These are phyloP conservation scores for Acacia crassicarpa DNA, from an alignment of 306 rosid genomes.

Conservation along the genomic window DNA sequence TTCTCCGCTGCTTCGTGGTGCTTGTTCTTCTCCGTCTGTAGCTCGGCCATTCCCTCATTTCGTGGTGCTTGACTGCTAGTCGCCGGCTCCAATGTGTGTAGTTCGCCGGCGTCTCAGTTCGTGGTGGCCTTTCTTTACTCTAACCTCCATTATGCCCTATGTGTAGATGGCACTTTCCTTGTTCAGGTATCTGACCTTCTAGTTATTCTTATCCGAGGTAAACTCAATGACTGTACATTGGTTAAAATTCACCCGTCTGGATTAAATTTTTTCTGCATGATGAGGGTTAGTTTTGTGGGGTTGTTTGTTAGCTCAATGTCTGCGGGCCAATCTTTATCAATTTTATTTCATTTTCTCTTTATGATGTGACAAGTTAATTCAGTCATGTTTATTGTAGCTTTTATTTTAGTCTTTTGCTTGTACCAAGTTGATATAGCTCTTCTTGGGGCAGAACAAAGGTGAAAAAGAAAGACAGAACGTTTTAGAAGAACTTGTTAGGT, in stretches of 20 bases:
- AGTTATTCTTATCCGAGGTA: slow-evolving; percentile 5
- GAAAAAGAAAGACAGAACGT: not conserved
- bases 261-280: slow-evolving; percentile 59
- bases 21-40: no score
- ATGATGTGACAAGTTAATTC: not conserved
- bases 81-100: no score
- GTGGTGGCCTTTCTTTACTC: not conserved
- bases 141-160: slow-evolving; percentile 16
- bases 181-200: slow-evolving; percentile 58
- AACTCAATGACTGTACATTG: slow-evolving; percentile 14
- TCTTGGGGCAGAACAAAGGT: not conserved
- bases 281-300: slow-evolving; percentile 77
- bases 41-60: no score
- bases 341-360: not conserved
- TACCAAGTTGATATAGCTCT: not conserved
- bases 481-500: not conserved
- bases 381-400: not conserved
- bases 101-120: not conserved
- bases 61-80: no score
- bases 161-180: slow-evolving; percentile 80
- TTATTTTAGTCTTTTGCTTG: not conserved
- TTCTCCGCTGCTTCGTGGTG: no score
- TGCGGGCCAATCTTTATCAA: slow-evolving; percentile 51
- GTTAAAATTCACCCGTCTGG: slow-evolving; percentile 53
- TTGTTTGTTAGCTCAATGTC: slow-evolving; percentile 84